Evolutionary conservation across 1,284 basidiomycete species (phyloP).

Genomic region (Phaffia rhodozyma): DNA sequence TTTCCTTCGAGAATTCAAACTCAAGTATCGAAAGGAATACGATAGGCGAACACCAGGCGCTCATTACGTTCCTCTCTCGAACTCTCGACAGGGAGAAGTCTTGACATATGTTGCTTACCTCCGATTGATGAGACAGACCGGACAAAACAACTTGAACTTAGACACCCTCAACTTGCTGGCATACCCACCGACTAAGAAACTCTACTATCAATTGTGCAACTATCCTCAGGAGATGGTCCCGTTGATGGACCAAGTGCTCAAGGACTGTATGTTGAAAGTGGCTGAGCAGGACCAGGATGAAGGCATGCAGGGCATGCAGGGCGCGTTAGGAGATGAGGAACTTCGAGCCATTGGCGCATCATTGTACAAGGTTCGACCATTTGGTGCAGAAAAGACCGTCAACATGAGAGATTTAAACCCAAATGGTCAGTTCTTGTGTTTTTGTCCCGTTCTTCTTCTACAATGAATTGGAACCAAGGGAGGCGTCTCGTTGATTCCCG

Average conservation of each 20-base stretch:
- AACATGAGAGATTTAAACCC: conserved; percentile 91
- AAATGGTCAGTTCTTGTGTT: conserved; percentile 45
- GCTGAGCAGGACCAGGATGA: conserved; percentile 63
- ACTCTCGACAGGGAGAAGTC: conserved; percentile 55
- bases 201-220: conserved; percentile 66
- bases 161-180: conserved; percentile 80
- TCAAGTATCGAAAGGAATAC: conserved; percentile 72
- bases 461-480: background rate
- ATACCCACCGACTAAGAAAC: conserved; percentile 71
- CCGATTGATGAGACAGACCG: conserved; percentile 74
- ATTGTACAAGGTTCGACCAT: conserved; percentile 86
- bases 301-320: conserved; percentile 55
- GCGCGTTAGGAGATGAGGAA: conserved; percentile 60
- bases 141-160: conserved; percentile 83
- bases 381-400: conserved; percentile 57
- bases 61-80: conserved; percentile 34
- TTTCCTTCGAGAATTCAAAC: conserved; percentile 84
- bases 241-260: conserved; percentile 89
- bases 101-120: conserved; percentile 72
- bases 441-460: background rate
- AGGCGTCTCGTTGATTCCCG: background rate
- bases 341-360: conserved; percentile 63
- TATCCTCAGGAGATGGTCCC: conserved; percentile 96
- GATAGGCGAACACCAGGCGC: conserved; percentile 41
- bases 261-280: conserved; percentile 73